phyloP scores from a whole-genome alignment of 2,329 filamentous ascomycete species.

The Xylaria sp. region DNA sequence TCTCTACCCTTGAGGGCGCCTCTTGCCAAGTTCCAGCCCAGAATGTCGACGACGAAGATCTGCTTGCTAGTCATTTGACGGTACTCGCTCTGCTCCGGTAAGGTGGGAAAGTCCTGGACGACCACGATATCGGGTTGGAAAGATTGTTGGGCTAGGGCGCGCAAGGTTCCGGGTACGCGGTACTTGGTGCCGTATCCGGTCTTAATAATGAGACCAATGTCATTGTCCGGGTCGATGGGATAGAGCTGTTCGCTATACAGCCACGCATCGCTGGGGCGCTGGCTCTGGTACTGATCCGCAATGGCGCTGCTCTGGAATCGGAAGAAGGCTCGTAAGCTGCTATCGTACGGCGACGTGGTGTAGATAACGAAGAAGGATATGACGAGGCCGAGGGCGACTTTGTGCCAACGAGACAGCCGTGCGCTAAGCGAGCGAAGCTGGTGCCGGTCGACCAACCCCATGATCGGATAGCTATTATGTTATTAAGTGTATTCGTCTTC shows the following conservation, averaged over 20 bases:
- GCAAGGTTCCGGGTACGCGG: conserved; percentile 43
- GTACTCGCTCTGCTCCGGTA: conserved; percentile 23
- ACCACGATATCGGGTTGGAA: conserved; percentile 42
- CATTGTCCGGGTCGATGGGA: conserved; percentile 40
- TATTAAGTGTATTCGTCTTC: background rate
- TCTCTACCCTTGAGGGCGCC: conserved; percentile 28
- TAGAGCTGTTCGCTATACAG: conserved; percentile 37
- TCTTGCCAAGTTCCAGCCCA: conserved; percentile 31
- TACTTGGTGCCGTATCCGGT: conserved; percentile 51
- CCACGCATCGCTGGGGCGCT: conserved; percentile 38
- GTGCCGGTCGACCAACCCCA: conserved; percentile 27
- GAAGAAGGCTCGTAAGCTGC: conserved; percentile 27
- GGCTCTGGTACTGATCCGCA: conserved; percentile 29
- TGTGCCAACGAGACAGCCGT: conserved; percentile 29
- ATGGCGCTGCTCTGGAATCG: conserved; percentile 30
- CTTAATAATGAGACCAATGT: conserved; percentile 50
- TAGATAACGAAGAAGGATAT: conserved; percentile 29
- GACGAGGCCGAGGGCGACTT: conserved; percentile 24
- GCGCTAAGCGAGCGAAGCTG: conserved; percentile 26
- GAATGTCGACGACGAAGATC: conserved; percentile 30
- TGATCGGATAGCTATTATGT: conserved; percentile 8
- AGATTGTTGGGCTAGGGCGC: conserved; percentile 39
- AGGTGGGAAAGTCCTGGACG: conserved; percentile 46
- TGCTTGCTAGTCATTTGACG: conserved; percentile 27
- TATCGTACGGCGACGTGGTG: conserved; percentile 29